Evolutionary conservation across 1,284 basidiomycete genomes (phyloP).

Genomic region (Malassezia cuniculi): DNA sequence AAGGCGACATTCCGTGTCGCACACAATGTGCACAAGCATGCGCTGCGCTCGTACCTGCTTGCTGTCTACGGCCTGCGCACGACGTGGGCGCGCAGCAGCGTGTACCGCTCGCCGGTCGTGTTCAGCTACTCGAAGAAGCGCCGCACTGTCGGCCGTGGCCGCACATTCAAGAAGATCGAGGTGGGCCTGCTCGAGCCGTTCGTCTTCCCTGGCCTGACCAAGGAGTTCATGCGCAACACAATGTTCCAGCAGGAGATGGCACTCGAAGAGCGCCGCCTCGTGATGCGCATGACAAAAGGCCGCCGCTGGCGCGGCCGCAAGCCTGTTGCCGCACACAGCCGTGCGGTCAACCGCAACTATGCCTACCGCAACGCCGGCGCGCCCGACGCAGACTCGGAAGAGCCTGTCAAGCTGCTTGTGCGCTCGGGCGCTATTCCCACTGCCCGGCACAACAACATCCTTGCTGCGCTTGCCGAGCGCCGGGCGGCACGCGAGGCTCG

Average conservation of each 20-base stretch:
- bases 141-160: constrained; percentile 37
- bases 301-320: constrained; percentile 28
- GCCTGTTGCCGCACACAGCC: constrained; percentile 5
- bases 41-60: constrained; percentile 70
- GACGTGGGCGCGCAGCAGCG: constrained; percentile 85
- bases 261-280: constrained; percentile 22
- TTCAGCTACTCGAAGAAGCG: constrained; percentile 49
- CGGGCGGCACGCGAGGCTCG: constrained; percentile 23
- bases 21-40: constrained; percentile 74
- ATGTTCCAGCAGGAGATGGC: constrained; percentile 26
- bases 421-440: constrained; percentile 19
- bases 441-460: constrained; percentile 30
- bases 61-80: constrained; percentile 64
- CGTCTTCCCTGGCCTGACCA: constrained; percentile 34
- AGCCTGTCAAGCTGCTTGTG: constrained; percentile 11
- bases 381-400: constrained; percentile 3
- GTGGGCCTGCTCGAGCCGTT: constrained; percentile 43
- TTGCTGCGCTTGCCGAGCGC: constrained; percentile 20
- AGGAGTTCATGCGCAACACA: constrained; percentile 23
- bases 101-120: constrained; percentile 50
- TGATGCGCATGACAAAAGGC: constrained; percentile 34
- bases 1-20: constrained; percentile 82
- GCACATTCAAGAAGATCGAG: constrained; percentile 42
- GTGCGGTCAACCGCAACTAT: constrained; percentile 7
- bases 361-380: constrained; percentile 9